Percentiles rank a stretch among this genome's conserved stretches.
Evolutionary conservation across 345 rosid genomes (phyloP).

Genomic region (Alliaria petiolata): DNA sequence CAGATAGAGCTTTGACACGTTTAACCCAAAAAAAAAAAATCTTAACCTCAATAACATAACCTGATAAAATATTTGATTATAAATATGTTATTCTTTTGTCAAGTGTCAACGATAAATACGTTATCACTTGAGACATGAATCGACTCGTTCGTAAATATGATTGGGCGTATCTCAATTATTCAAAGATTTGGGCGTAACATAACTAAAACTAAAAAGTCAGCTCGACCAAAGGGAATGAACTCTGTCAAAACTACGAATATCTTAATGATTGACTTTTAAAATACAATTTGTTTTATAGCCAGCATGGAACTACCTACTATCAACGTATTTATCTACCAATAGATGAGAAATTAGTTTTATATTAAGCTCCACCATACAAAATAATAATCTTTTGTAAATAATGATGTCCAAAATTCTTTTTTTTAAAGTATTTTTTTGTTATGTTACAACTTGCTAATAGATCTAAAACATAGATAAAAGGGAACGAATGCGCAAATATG

Average conservation of each 20-base stretch:
- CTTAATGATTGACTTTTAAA: conserved; percentile 20
- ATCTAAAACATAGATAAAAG: not conserved
- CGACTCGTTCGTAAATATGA: conserved; percentile 10
- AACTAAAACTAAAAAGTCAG: not conserved
- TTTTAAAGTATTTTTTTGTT: not conserved
- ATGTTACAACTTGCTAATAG: not conserved
- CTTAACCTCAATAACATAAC: not conserved
- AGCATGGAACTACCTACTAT: conserved; percentile 8
- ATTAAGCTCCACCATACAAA: not conserved
- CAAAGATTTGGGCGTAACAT: not conserved
- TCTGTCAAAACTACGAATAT: not conserved
- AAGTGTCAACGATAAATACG: conserved; percentile 1
- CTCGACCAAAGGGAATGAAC: conserved; percentile 29
- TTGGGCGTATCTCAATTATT: conserved; percentile 18
- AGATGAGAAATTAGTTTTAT: not conserved
- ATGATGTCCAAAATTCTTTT: not conserved
- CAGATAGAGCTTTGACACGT: not conserved
- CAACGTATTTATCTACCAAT: conserved; percentile 10
- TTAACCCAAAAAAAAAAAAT: not conserved
- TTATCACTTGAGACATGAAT: conserved; percentile 19
- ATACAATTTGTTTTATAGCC: not conserved
- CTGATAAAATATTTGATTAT: conserved; percentile 1
- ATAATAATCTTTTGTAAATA: not conserved
- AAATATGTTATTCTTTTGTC: not conserved
- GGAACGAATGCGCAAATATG: not conserved